These are phyloP conservation scores for Magnolia officinalis DNA, from an alignment of 164 flowering plant genomes.

Conservation along the genomic window DNA sequence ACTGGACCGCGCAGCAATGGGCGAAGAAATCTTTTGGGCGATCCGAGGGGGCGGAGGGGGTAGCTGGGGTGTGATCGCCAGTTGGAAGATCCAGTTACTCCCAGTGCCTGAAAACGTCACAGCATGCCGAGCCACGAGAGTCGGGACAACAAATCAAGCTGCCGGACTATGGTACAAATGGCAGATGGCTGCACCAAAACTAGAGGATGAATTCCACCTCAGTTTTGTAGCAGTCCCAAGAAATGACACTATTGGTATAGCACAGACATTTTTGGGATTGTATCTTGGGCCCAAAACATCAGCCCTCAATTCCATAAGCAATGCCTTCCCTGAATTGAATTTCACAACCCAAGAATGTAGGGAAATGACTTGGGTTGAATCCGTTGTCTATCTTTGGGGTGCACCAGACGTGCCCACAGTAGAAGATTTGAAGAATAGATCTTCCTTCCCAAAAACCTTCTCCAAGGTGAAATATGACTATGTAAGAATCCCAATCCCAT, in stretches of 20 bases:
- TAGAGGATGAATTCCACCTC: slow-evolving; percentile 14
- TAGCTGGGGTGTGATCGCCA: slow-evolving; percentile 15
- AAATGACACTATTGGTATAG: neutral
- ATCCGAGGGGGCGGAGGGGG: slow-evolving; percentile 24
- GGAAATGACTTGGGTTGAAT: slow-evolving; percentile 25
- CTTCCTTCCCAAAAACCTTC: slow-evolving; percentile 7
- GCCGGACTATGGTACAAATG: slow-evolving; percentile 17
- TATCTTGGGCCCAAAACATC: slow-evolving; percentile 17
- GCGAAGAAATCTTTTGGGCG: slow-evolving; percentile 26
- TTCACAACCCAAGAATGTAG: slow-evolving; percentile 10
- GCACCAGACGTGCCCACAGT: slow-evolving; percentile 5
- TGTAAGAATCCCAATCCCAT: slow-evolving; percentile 16
- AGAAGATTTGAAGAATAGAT: slow-evolving; percentile 16
- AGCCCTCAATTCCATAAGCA: slow-evolving; percentile 1
- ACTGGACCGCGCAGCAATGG: slow-evolving; percentile 18
- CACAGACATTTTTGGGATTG: slow-evolving; percentile 15
- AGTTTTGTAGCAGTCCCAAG: neutral
- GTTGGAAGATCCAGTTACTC: slow-evolving; percentile 21
- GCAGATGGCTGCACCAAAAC: slow-evolving; percentile 10
- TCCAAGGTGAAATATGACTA: slow-evolving; percentile 26
- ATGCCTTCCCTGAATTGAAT: slow-evolving; percentile 18
- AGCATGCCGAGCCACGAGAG: slow-evolving; percentile 8
- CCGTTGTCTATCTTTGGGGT: slow-evolving; percentile 12
- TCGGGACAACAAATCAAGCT: neutral
- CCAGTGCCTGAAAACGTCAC: slow-evolving; percentile 17